Base-by-base conservation (phyloP, 768 basidiomycete genomes). In the Trametes sanguinea region DNA sequence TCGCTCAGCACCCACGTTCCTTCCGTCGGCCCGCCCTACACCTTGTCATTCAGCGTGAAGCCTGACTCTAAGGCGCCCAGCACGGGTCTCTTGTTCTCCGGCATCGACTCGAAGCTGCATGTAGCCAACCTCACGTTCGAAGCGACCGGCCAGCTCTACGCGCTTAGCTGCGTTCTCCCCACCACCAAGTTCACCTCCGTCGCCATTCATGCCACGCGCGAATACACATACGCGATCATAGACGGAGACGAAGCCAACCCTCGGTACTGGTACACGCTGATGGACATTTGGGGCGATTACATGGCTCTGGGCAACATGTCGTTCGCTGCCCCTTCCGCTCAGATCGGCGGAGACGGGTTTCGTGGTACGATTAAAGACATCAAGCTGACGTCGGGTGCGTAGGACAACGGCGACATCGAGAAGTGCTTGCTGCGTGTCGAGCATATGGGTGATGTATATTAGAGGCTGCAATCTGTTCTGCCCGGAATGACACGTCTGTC, bases 1-100 rank as follows among this genome's bases (percentile, higher is more conserved):
- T 32, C 60, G 32, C 63, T 76, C 27, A 35, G 54, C 47, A 77
- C 78, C 0, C 64, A 64, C 6, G 68, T 76, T 55, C 68, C 71
- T 37, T 79, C 78, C 3, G 75, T 80, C 6, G 79, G 79, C 8
- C 79, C 79, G 6, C 78, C 78, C 9, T 80, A 81, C 62, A 77
- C 76, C 14, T 64, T 81, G 13, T 73, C 69, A 4, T 79, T 79
- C 71, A 72, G 69, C 27, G 69, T 80, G n/a, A 71, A 73, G 17
- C 76, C 77, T 13, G 42, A 62, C n/a, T n/a, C 64, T 10, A 43
- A 63, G 10, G 9, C 35, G 9, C 61, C 67, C 10, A 33, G 35
- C 43, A n/a, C 27, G 4, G 71, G 72, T 29, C 57, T 65, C 22
- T 63, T 79, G 29, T 78, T 79, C 68, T 52, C 66, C 13, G 78